phyloP scores from a whole-genome alignment of 306 rosid species.

The Begonia loranthoides region DNA sequence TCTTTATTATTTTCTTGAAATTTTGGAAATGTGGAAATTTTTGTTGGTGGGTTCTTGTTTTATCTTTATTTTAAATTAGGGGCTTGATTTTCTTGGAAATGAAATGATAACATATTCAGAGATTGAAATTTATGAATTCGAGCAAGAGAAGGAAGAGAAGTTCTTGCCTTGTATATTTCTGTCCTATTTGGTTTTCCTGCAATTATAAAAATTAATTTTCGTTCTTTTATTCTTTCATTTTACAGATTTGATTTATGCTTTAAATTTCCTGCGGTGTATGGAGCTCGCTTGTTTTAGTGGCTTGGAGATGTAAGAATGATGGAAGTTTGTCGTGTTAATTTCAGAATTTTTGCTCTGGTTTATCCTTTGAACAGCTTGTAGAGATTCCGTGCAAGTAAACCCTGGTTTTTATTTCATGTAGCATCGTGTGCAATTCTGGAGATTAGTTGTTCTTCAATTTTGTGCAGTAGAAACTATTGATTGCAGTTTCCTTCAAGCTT shows the following conservation, averaged over 20 bases:
- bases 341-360: conserved; percentile 10
- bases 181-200: conserved; percentile 4
- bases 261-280: conserved; percentile 11
- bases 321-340: not conserved
- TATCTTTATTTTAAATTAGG: too few relatives aligned
- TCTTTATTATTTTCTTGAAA: too few relatives aligned
- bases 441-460: conserved; percentile 13
- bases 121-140: not conserved
- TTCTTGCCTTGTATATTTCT: not conserved
- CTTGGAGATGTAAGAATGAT: conserved; percentile 5
- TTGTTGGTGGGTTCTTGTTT: too few relatives aligned
- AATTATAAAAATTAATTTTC: conserved; percentile 12
- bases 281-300: conserved; percentile 13
- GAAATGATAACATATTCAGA: too few relatives aligned
- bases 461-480: too few relatives aligned
- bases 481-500: too few relatives aligned
- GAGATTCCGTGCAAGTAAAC: conserved; percentile 1
- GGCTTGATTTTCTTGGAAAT: too few relatives aligned
- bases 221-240: conserved; percentile 9
- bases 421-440: conserved; percentile 3
- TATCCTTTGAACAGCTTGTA: conserved; percentile 11
- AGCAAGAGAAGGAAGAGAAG: not conserved
- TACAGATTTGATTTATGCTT: conserved; percentile 36
- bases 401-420: conserved; percentile 16
- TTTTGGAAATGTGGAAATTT: not conserved